Evolutionary conservation across 352 stramenopile species (phyloP), one percentile per base, ranked within the genome.

Genomic region (Phytophthora pisi): DNA sequence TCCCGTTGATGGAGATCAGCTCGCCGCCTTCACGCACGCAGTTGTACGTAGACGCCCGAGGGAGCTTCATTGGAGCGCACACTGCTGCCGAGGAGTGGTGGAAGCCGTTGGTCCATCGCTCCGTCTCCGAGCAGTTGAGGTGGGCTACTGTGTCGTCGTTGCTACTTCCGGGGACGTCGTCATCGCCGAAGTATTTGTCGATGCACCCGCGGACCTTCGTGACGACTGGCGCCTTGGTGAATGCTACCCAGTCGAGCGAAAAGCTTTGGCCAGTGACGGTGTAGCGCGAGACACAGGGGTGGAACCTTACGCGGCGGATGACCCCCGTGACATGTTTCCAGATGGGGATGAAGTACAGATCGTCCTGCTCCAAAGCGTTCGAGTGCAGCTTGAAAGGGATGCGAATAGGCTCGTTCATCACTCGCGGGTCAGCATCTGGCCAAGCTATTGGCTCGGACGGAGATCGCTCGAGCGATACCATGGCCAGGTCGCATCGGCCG

Each of bases 181-280:
- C 42, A 15, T 70, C 34, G 58, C 74, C 72, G 45, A 79, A 92
- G 62, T 90, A 95, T 24, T 83, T 79, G 63, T 95, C 84, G 50
- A 95, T 89, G 51, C 86, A 95, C 1, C 84, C 86, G 4, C 81
- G 82, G n/a, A 95, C 83, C 66, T 91, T 88, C 16, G 78, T 84
- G 52, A 93, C 76, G 8, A 90, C 69, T 16, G 84, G 84, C 3
- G 86, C 84, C 77, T 92, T 92, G 8, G 77, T 65, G 52, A 91
- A 87, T 4, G 81, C 82, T 38, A 90, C 63, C 84, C 84, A 92
- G 65, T 92, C 84, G 49, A 92, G 70, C 4, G 84, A 76, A 53
- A 92, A 89, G 42, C 75, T 86, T 62, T 92, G 84, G 0, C 82
- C 84, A n/a, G 75, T 83, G 31, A 61, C 57, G 10, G 13, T 15